phyloP scores from a whole-genome alignment of 1,284 basidiomycete species.

The Apiotrichum brassicae region DNA sequence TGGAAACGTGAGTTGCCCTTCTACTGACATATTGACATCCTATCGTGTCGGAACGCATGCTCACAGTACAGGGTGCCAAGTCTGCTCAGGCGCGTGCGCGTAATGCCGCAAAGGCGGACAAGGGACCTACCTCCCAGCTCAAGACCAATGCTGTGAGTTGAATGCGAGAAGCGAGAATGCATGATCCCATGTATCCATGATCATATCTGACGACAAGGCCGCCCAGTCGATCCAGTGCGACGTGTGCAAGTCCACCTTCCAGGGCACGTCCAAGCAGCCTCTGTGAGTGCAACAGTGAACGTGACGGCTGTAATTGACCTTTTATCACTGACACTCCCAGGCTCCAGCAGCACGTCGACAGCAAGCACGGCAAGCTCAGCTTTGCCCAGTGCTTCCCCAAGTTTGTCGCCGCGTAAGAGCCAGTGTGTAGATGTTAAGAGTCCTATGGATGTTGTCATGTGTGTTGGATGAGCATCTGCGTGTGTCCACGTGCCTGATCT shows the following conservation, averaged over 20 bases:
- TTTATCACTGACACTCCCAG: conserved; percentile 9
- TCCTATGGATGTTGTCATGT: background rate
- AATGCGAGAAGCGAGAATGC: background rate
- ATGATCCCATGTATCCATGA: background rate
- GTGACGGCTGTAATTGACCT: too few relatives aligned
- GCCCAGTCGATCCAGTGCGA: conserved; percentile 49
- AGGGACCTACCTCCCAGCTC: conserved; percentile 39
- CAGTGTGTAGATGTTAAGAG: background rate
- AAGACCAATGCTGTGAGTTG: conserved; percentile 43
- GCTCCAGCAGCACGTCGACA: conserved; percentile 34
- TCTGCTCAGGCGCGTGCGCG: conserved; percentile 35
- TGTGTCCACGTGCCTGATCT: too few relatives aligned
- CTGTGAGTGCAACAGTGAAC: too few relatives aligned
- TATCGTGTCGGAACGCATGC: too few relatives aligned
- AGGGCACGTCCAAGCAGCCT: conserved; percentile 48
- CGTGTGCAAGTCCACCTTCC: conserved; percentile 50
- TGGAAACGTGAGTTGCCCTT: conserved; percentile 34
- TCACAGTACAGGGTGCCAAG: conserved; percentile 43
- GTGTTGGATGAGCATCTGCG: too few relatives aligned
- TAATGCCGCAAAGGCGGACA: conserved; percentile 26
- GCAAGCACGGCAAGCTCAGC: conserved; percentile 31
- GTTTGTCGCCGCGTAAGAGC: conserved; percentile 18
- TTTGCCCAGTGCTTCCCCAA: conserved; percentile 38
- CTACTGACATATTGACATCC: too few relatives aligned
- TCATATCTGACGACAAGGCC: conserved; percentile 25